These are phyloP conservation scores for Epichloe uncinata DNA, from an alignment of 2,329 filamentous ascomycete genomes.

Conservation along the genomic window DNA sequence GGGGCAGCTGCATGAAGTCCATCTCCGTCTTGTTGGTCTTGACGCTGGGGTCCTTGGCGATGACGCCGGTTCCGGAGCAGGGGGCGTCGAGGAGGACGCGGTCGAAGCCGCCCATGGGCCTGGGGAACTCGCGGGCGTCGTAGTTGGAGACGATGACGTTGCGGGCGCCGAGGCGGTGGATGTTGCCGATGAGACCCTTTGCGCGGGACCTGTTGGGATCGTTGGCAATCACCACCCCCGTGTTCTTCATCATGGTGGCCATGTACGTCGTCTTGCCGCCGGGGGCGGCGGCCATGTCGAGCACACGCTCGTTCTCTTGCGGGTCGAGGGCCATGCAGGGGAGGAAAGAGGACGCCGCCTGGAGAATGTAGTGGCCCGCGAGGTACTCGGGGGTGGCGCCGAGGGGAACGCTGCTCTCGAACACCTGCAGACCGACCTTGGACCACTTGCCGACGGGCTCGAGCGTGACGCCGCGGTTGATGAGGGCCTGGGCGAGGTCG, in stretches of 20 bases:
- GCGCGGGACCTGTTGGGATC: conserved; percentile 87
- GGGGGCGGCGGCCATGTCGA: conserved; percentile 44
- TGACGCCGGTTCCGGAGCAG: conserved; percentile 93
- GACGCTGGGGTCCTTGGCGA: conserved; percentile 89
- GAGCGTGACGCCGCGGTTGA: conserved; percentile 90
- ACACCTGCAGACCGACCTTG: conserved; percentile 93
- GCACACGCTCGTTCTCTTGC: conserved; percentile 79
- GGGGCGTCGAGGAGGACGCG: conserved; percentile 87
- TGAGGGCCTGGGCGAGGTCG: conserved; percentile 83
- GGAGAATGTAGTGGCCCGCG: conserved; percentile 93
- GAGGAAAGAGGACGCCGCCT: conserved; percentile 93
- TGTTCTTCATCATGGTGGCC: conserved; percentile 65
- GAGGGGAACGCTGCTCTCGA: conserved; percentile 73
- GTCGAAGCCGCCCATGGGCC: conserved; percentile 91
- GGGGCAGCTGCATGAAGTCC: conserved; percentile 86
- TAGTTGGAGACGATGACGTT: conserved; percentile 95
- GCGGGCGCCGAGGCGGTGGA: conserved; percentile 83
- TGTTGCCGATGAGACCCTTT: conserved; percentile 96
- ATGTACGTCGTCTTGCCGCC: conserved; percentile 30
- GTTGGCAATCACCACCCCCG: conserved; percentile 89
- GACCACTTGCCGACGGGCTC: conserved; percentile 98
- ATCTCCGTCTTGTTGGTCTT: conserved; percentile 97
- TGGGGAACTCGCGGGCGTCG: conserved; percentile 86
- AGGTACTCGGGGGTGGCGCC: conserved; percentile 93
- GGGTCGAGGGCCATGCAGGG: conserved; percentile 95